Evolutionary conservation across 371 early-diverging fungal species (phyloP), one percentile per base, ranked within the genome.

Genomic region (Thermomucor indicae-seudaticae): DNA sequence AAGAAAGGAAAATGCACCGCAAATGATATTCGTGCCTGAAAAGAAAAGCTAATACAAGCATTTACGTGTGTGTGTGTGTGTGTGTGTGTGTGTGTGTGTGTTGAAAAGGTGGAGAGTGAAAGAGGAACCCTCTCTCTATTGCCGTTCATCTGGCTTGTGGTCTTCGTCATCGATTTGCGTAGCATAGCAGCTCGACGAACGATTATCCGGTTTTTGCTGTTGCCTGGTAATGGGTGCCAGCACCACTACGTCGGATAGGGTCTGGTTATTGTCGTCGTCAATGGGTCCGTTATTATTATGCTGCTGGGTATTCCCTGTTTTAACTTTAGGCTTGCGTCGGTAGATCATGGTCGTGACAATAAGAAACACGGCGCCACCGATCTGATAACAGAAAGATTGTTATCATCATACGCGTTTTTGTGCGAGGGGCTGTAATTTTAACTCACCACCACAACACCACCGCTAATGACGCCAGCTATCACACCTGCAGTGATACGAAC

Each of bases 391-490:
- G 19, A 10, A 68, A 54, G 8, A 64, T 57, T 3, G 65, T 65
- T 29, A 63, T 59, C 14, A 59, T 56, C 25, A 63, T 43, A 22
- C 67, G 63, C 30, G 63, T 64, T 25, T 49, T 63, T 6, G 63
- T 59, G 5, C 34, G 47, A n/a, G n/a, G n/a, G n/a, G n/a, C n/a
- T n/a, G 22, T 4, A 10, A 35, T 48, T 17, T 34, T 32, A 19
- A 25, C 60, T 57, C 25, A 66, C 42, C 67, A 58, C 59, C 4
- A 69, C 69, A 0, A 70, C 70, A 12, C 59, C 57, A 2, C 61
- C 70, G 45, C 66, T 63, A 11, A 70, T 57, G 10, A 64, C 62
- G 4, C 70, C 70, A 16, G 69, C 64, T 14, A 62, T 56, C 8
- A 64, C 51, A 17, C 69, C 69, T 31, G 39, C 29, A 11, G 22